Conservation (phyloP, 225 moss, liverwort and hornwort genomes). For the Pseudoscleropodium purum region DNA sequence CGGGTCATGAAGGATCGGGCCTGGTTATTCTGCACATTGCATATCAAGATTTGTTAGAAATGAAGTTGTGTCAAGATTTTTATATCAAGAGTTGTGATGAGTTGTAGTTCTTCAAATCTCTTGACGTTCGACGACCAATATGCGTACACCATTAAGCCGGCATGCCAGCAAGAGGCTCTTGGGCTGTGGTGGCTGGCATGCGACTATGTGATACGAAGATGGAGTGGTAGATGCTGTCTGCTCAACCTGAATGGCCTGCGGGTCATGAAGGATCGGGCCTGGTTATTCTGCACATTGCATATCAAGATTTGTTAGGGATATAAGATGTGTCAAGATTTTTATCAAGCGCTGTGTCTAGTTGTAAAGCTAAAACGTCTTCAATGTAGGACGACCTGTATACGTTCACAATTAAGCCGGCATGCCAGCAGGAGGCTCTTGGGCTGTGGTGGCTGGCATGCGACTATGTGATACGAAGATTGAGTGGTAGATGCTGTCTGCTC, state of each 20-base stretch:
- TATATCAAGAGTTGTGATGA: too few relatives aligned
- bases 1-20: conserved; percentile 7
- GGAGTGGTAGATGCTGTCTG: conserved; percentile 2
- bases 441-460: background rate
- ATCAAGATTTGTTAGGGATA: too few relatives aligned
- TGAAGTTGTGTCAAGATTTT: background rate
- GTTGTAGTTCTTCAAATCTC: background rate
- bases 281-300: background rate
- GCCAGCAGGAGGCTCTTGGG: background rate
- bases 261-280: conserved; percentile 1
- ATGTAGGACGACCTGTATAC: background rate
- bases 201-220: conserved; percentile 6
- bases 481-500: conserved; percentile 1
- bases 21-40: conserved; percentile 7
- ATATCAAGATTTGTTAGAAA: background rate
- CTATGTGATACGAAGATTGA: background rate
- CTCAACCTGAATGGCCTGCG: background rate
- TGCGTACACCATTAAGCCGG: background rate
- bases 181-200: background rate
- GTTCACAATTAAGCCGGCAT: background rate
- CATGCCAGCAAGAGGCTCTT: background rate
- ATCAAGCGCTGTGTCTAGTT: too few relatives aligned
- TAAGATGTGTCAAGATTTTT: too few relatives aligned
- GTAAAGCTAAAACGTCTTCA: too few relatives aligned
- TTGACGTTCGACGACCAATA: too few relatives aligned